A percentile compares a stretch with the other conserved stretches of the same genome.
Conservation (phyloP, 208 protist species). For the Acanthamoeba lenticulata region DNA sequence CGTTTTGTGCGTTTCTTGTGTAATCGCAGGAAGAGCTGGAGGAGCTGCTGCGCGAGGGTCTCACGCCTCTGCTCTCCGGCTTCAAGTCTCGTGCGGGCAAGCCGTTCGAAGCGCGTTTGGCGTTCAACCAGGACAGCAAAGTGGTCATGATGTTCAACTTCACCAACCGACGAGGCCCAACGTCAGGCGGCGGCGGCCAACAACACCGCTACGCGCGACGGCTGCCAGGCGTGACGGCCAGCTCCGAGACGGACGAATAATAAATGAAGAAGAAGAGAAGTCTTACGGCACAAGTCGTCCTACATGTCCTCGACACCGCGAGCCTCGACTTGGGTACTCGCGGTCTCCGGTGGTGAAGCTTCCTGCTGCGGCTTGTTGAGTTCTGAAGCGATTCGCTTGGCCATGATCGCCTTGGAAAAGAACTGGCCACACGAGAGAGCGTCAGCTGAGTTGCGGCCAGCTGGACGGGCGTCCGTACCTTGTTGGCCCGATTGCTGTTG, state of each 20-base stretch:
- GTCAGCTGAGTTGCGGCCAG: not conserved
- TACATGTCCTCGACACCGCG: too few relatives aligned
- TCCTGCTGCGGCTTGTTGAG: too few relatives aligned
- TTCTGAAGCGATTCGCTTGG: too few relatives aligned
- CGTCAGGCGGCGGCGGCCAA: not conserved
- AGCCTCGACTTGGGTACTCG: too few relatives aligned
- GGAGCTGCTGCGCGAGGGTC: slow-evolving; percentile 33
- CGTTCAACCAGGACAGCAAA: slow-evolving; percentile 62
- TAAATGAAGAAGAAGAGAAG: too few relatives aligned
- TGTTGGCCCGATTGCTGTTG: not conserved
- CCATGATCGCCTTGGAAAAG: slow-evolving; percentile 9
- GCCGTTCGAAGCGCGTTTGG: slow-evolving; percentile 42
- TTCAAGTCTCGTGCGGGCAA: slow-evolving; percentile 51
- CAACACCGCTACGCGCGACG: not conserved
- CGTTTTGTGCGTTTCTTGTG: not conserved
- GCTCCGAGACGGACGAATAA: not conserved
- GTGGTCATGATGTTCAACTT: slow-evolving; percentile 60
- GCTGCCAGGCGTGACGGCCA: not conserved
- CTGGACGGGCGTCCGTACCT: not conserved
- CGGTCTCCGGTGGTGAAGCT: too few relatives aligned
- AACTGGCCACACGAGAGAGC: not conserved
- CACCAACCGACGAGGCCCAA: not conserved
- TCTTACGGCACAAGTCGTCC: too few relatives aligned
- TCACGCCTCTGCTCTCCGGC: slow-evolving; percentile 31
- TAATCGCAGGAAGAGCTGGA: slow-evolving; percentile 16